Conservation (phyloP, 148 eudicot species). For the Nepenthes gracilis region DNA sequence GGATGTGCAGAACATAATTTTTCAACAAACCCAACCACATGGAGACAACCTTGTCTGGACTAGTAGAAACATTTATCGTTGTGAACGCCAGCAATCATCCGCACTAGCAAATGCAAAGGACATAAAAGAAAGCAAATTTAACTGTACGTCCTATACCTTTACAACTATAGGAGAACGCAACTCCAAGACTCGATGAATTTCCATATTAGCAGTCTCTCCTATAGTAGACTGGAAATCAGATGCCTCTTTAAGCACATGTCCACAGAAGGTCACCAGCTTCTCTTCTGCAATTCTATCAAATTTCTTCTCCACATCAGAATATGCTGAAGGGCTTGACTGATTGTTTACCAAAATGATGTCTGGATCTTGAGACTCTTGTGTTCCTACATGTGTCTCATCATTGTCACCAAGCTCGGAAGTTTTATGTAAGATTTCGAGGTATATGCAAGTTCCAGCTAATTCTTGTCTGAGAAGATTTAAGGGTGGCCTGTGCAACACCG, state of each 20-base stretch:
- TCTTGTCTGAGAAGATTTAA: conserved; percentile 89
- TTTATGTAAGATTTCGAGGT: conserved; percentile 85
- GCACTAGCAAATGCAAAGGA: not conserved
- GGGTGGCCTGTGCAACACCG: conserved; percentile 62
- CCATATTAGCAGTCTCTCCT: conserved; percentile 74
- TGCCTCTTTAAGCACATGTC: conserved; percentile 81
- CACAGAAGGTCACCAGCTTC: conserved; percentile 81
- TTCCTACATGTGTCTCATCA: conserved; percentile 8
- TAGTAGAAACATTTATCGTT: not conserved
- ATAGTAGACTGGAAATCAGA: conserved; percentile 81
- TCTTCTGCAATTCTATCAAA: conserved; percentile 71
- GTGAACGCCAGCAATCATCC: not conserved
- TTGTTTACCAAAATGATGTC: conserved; percentile 9
- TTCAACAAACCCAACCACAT: not conserved
- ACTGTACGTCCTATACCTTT: conserved; percentile 34
- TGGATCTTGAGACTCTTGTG: not conserved
- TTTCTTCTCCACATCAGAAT: conserved; percentile 33
- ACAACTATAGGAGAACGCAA: conserved; percentile 88
- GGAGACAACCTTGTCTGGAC: not conserved
- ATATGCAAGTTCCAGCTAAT: conserved; percentile 75
- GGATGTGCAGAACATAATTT: too few species aligned
- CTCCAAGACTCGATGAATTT: conserved; percentile 83
- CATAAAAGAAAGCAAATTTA: not conserved
- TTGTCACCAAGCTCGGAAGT: conserved; percentile 35
- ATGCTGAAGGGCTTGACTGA: conserved; percentile 10